Evolutionary conservation across 805 yeast genomes (phyloP).

Genomic region (Hermanozyma aechmeae): DNA sequence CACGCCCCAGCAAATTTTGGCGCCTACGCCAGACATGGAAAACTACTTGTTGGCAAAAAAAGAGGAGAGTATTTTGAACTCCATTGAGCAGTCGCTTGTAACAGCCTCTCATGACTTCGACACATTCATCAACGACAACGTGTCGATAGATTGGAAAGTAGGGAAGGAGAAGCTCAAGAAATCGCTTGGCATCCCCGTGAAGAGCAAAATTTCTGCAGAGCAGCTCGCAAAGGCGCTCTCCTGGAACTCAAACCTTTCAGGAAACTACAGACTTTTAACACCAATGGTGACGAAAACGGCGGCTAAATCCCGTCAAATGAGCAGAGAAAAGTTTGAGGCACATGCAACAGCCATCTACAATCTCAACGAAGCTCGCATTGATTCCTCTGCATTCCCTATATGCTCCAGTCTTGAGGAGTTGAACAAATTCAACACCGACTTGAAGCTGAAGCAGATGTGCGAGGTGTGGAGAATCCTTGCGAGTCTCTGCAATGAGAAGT

Average conservation of each 20-base stretch:
- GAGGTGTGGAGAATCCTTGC: conserved; percentile 68
- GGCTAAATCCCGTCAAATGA: conserved; percentile 17
- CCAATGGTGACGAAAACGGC: conserved; percentile 15
- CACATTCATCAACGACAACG: conserved; percentile 56
- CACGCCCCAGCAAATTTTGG: neutral
- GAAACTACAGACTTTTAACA: conserved; percentile 23
- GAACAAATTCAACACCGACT: conserved; percentile 48
- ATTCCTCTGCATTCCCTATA: conserved; percentile 43
- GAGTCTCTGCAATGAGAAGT: conserved; percentile 32
- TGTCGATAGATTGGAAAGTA: conserved; percentile 77
- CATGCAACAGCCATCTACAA: conserved; percentile 65
- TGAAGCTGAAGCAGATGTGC: conserved; percentile 59
- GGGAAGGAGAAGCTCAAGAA: conserved; percentile 67
- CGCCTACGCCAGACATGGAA: conserved; percentile 30
- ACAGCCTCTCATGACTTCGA: conserved; percentile 81
- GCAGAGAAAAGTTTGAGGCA: conserved; percentile 55
- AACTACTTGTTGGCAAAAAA: conserved; percentile 58
- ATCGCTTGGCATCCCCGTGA: conserved; percentile 42
- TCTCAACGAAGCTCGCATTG: conserved; percentile 61
- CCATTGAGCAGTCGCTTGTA: conserved; percentile 72
- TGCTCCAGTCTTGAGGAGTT: conserved; percentile 52
- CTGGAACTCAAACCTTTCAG: conserved; percentile 27
- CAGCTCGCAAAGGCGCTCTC: conserved; percentile 16
- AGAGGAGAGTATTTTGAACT: conserved; percentile 72
- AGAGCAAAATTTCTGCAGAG: conserved; percentile 6